Evolutionary conservation across 192 early-diverging fungal genomes (phyloP).

Genomic region (Coemansia sp.): DNA sequence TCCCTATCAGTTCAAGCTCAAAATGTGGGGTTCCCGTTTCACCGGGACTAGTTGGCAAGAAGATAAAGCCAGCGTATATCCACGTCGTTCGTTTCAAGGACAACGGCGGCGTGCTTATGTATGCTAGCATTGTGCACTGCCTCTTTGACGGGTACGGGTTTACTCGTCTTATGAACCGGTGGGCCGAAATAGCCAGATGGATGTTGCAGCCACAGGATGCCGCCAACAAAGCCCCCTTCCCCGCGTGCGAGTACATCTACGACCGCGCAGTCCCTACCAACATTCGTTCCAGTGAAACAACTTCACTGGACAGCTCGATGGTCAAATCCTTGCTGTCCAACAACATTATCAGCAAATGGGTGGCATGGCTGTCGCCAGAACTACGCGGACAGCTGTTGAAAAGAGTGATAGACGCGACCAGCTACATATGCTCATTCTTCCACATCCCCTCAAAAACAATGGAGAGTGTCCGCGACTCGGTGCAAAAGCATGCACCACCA

Average conservation of each 20-base stretch:
- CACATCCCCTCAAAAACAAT: conserved; percentile 2
- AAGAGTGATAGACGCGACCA: background rate
- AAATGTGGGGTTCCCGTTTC: background rate
- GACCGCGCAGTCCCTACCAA: background rate
- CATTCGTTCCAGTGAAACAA: too few relatives aligned
- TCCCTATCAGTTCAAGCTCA: background rate
- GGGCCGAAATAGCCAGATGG: conserved; percentile 17
- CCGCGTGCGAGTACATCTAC: background rate
- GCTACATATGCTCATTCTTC: background rate
- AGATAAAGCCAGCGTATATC: conserved; percentile 11
- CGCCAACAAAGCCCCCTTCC: background rate
- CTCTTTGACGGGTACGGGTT: conserved; percentile 17
- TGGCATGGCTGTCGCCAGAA: conserved; percentile 24
- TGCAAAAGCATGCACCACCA: background rate
- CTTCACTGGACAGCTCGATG: background rate
- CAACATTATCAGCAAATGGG: background rate
- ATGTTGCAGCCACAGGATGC: background rate
- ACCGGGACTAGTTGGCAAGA: background rate
- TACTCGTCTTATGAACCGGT: conserved; percentile 20
- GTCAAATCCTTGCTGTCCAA: background rate
- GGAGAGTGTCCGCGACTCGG: background rate
- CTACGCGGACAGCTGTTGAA: background rate
- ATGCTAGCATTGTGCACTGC: conserved; percentile 17
- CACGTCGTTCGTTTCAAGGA: conserved; percentile 14
- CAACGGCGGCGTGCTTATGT: conserved; percentile 26